phyloP scores from a whole-genome alignment of 371 early-diverging fungal genomes.

The Dichotomocladium elegans region DNA sequence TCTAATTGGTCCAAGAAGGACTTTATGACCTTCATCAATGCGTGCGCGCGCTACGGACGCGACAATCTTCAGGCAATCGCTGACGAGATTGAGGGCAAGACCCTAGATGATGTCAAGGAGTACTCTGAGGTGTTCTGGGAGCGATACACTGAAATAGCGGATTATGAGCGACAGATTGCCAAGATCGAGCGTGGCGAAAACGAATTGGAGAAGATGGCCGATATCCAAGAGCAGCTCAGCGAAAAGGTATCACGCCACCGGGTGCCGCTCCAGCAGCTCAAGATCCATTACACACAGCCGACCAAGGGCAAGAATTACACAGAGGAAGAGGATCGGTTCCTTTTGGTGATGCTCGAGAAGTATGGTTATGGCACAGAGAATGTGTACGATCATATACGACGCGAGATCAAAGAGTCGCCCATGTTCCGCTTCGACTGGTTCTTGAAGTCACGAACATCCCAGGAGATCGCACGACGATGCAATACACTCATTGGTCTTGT shows the following conservation, averaged over 20 bases:
- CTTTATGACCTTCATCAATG: slow-evolving; percentile 85
- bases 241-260: slow-evolving; percentile 69
- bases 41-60: slow-evolving; percentile 88
- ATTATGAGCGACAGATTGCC: slow-evolving; percentile 81
- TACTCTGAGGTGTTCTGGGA: slow-evolving; percentile 89
- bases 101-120: slow-evolving; percentile 75
- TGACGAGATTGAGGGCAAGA: slow-evolving; percentile 86
- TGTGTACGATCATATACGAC: slow-evolving; percentile 86
- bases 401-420: slow-evolving; percentile 78
- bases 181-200: slow-evolving; percentile 89
- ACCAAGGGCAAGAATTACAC: slow-evolving; percentile 89
- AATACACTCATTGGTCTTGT: slow-evolving; percentile 69
- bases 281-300: slow-evolving; percentile 76
- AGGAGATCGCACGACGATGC: slow-evolving; percentile 78
- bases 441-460: slow-evolving; percentile 88
- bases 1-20: slow-evolving; percentile 94
- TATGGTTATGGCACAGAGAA: slow-evolving; percentile 90
- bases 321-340: slow-evolving; percentile 95
- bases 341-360: slow-evolving; percentile 85
- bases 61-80: slow-evolving; percentile 73
- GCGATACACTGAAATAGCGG: slow-evolving; percentile 75
- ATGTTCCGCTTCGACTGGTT: slow-evolving; percentile 97
- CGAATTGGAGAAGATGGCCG: slow-evolving; percentile 71
- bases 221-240: slow-evolving; percentile 77
- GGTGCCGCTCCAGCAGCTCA: slow-evolving; percentile 82